Evolutionary conservation across 805 yeast species (phyloP).

Genomic region (Wickerhamiella cacticola): DNA sequence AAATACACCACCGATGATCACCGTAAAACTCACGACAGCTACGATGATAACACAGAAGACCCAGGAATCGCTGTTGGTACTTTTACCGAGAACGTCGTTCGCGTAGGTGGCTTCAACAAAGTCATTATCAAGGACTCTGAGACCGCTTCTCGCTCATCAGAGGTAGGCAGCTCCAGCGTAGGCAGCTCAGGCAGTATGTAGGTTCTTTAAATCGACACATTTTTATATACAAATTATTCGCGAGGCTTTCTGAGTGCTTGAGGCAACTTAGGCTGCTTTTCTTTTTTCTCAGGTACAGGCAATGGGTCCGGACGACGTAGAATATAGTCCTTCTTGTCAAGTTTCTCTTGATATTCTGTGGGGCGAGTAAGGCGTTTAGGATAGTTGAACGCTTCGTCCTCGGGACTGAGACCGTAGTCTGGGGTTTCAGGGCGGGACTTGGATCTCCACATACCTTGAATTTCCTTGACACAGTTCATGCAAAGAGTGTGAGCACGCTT

Average conservation of each 20-base stretch:
- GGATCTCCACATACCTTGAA: slow-evolving; percentile 57
- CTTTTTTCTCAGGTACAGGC: slow-evolving; percentile 3
- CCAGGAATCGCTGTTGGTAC: slow-evolving; percentile 36
- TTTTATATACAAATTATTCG: slow-evolving; percentile 1
- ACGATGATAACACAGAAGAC: not conserved
- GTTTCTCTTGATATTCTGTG: slow-evolving; percentile 33
- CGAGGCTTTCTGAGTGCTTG: not conserved
- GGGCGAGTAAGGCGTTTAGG: slow-evolving; percentile 24
- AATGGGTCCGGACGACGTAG: slow-evolving; percentile 43
- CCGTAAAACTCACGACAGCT: not conserved
- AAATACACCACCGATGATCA: not conserved
- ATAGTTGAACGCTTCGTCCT: slow-evolving; percentile 22
- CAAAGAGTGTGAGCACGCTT: slow-evolving; percentile 86
- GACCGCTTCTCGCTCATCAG: not conserved
- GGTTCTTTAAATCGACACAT: not conserved
- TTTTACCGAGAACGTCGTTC: slow-evolving; percentile 70
- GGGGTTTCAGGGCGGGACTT: slow-evolving; percentile 19
- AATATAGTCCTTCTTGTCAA: slow-evolving; percentile 45
- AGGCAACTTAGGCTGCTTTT: not conserved
- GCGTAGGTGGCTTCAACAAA: slow-evolving; percentile 71
- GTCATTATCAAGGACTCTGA: slow-evolving; percentile 43
- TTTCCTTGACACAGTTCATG: slow-evolving; percentile 81
- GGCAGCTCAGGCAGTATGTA: not conserved
- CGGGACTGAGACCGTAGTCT: slow-evolving; percentile 12
- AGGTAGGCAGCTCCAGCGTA: not conserved